These are phyloP conservation scores for Oryza rufipogon DNA, from an alignment of 176 grass and related monocot species.

Conservation along the genomic window DNA sequence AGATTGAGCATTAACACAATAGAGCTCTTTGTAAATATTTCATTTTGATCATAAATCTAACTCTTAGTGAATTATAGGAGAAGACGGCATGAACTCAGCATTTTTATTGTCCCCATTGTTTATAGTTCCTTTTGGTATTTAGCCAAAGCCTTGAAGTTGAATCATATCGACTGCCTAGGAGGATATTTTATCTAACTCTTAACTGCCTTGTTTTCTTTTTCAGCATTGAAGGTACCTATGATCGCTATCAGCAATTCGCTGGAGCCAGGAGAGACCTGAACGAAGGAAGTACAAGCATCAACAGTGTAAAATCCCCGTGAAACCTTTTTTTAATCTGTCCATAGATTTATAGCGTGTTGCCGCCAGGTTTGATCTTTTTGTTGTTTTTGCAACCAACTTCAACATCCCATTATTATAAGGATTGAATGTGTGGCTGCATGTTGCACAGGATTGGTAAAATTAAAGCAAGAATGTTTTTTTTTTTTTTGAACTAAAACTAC, in stretches of 20 bases:
- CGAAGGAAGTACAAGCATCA: conserved; percentile 26
- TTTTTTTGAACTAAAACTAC: too few relatives aligned
- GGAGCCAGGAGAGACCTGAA: conserved; percentile 32
- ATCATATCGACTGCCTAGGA: not conserved
- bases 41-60: not conserved
- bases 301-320: conserved; percentile 29
- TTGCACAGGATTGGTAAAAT: conserved; percentile 7
- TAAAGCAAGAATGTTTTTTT: not conserved
- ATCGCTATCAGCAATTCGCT: conserved; percentile 47
- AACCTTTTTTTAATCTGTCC: not conserved
- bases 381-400: not conserved
- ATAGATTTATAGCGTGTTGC: conserved; percentile 8
- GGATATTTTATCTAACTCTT: not conserved
- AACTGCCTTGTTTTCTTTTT: conserved; percentile 16
- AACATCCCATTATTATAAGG: not conserved
- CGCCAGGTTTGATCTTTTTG: not conserved
- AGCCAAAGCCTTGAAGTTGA: not conserved
- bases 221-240: conserved; percentile 61
- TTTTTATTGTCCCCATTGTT: not conserved
- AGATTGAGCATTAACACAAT: not conserved
- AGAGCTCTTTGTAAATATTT: not conserved
- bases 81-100: not conserved
- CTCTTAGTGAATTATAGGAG: not conserved
- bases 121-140: not conserved
- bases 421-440: not conserved